These are phyloP conservation scores for Raffaelea deltoideospora DNA, from an alignment of 2,329 filamentous ascomycete genomes.

Conservation along the genomic window DNA sequence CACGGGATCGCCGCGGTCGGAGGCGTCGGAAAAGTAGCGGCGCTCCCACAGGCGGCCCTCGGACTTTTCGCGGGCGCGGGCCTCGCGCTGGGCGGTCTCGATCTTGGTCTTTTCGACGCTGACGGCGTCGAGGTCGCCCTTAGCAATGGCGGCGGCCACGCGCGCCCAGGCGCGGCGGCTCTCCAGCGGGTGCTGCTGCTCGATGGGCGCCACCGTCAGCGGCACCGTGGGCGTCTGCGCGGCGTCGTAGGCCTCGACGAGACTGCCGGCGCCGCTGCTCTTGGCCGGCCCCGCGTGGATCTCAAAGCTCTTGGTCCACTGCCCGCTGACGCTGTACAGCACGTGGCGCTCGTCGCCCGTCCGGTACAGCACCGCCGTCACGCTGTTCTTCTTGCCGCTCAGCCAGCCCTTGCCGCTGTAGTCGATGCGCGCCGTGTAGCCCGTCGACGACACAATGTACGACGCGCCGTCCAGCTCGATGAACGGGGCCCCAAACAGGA, in stretches of 20 bases:
- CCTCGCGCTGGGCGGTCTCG: constrained; percentile 69
- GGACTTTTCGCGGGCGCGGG: constrained; percentile 57
- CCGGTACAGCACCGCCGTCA: constrained; percentile 58
- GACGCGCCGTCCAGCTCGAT: constrained; percentile 78
- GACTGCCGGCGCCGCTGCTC: constrained; percentile 21
- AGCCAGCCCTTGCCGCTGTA: constrained; percentile 92
- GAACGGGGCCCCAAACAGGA: constrained; percentile 75
- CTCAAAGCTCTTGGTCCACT: constrained; percentile 76
- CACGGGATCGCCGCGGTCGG: constrained; percentile 20
- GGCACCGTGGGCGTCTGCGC: constrained; percentile 43
- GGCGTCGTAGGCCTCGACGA: constrained; percentile 47
- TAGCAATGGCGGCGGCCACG: constrained; percentile 66
- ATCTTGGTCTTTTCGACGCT: constrained; percentile 73
- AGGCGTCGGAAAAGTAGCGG: constrained; percentile 56
- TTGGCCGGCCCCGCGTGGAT: constrained; percentile 53
- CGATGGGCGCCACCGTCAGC: constrained; percentile 55
- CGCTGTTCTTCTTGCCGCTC: constrained; percentile 87
- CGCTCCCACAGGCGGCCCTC: constrained; percentile 67
- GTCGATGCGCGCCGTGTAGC: constrained; percentile 79
- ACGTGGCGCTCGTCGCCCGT: constrained; percentile 58
- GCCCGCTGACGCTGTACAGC: constrained; percentile 70
- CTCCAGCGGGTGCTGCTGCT: constrained; percentile 75
- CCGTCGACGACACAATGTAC: constrained; percentile 73
- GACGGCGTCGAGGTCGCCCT: constrained; percentile 72
- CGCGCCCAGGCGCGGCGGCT: constrained; percentile 77